Evolutionary conservation across 2,329 filamentous ascomycete genomes (phyloP).

Genomic region (Colletotrichum spaethianum): DNA sequence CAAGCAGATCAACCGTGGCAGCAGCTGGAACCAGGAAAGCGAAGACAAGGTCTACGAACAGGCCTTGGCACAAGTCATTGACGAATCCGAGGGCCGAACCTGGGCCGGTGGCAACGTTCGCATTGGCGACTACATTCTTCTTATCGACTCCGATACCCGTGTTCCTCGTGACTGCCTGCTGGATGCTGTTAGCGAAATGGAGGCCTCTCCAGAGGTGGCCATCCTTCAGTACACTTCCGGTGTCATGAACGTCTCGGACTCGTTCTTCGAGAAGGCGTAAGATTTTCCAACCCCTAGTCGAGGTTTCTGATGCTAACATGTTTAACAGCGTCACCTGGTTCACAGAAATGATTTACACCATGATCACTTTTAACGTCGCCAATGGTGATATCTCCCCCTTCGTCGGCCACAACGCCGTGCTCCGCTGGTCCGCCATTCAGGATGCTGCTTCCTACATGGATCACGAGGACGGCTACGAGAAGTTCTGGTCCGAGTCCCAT

Average conservation of each 20-base stretch:
- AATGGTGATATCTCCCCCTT: slow-evolving; percentile 82
- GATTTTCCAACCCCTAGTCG: neutral
- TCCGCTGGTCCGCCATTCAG: slow-evolving; percentile 71
- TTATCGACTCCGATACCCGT: slow-evolving; percentile 79
- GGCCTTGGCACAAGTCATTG: slow-evolving; percentile 61
- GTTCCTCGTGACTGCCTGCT: slow-evolving; percentile 78
- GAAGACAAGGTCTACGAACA: slow-evolving; percentile 60
- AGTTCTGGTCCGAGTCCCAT: slow-evolving; percentile 82
- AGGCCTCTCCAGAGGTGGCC: slow-evolving; percentile 76
- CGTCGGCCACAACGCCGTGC: slow-evolving; percentile 83
- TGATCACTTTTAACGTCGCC: slow-evolving; percentile 79
- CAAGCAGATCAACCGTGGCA: slow-evolving; percentile 55
- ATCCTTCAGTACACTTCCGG: slow-evolving; percentile 81
- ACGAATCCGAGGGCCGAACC: slow-evolving; percentile 64
- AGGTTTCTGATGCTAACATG: slow-evolving; percentile 48
- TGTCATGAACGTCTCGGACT: slow-evolving; percentile 82
- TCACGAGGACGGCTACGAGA: slow-evolving; percentile 72
- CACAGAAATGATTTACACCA: slow-evolving; percentile 82
- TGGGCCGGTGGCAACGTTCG: slow-evolving; percentile 72
- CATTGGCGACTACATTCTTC: slow-evolving; percentile 73
- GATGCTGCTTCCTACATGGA: slow-evolving; percentile 51
- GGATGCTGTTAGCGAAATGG: slow-evolving; percentile 80
- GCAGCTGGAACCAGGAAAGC: slow-evolving; percentile 54
- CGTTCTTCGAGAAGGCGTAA: slow-evolving; percentile 78
- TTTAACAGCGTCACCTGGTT: slow-evolving; percentile 76